Evolutionary conservation across 2,329 filamentous ascomycete species (phyloP).

Genomic region (Myriosclerotinia duriaeana): DNA sequence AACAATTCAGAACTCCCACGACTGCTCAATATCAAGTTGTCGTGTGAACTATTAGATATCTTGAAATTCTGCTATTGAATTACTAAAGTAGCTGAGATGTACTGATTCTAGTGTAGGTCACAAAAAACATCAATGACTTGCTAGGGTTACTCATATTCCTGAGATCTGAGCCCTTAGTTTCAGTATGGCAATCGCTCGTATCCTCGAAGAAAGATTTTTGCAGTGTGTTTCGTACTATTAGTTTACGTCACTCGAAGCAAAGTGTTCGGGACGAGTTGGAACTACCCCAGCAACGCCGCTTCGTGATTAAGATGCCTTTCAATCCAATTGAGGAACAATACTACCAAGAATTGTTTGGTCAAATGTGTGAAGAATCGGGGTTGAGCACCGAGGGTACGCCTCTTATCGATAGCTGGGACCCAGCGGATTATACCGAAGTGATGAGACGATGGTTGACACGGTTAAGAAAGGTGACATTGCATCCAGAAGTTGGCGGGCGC

Average conservation of each 20-base stretch:
- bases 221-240: slow-evolving; percentile 67
- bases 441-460: slow-evolving; percentile 80
- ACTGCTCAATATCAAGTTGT: background rate
- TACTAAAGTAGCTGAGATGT: background rate
- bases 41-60: background rate
- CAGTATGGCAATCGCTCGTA: slow-evolving; percentile 68
- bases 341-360: slow-evolving; percentile 72
- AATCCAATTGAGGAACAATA: slow-evolving; percentile 88
- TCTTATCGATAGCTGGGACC: slow-evolving; percentile 60
- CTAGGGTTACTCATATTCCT: slow-evolving; percentile 81
- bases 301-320: slow-evolving; percentile 87
- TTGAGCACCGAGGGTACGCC: slow-evolving; percentile 56
- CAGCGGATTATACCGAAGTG: slow-evolving; percentile 58
- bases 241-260: slow-evolving; percentile 83
- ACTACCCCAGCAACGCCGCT: slow-evolving; percentile 79
- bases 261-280: slow-evolving; percentile 74
- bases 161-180: slow-evolving; percentile 72
- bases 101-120: slow-evolving; percentile 12
- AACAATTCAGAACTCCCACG: no score
- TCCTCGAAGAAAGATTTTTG: slow-evolving; percentile 59
- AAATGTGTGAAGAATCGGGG: slow-evolving; percentile 70
- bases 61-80: background rate
- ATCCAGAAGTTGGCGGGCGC: slow-evolving; percentile 74
- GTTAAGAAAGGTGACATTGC: slow-evolving; percentile 78
- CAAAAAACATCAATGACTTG: slow-evolving; percentile 75